Evolutionary conservation across 2,329 filamentous ascomycete genomes (phyloP), one percentile per base, ranked within the genome.

Genomic region (Botrytis fabae): DNA sequence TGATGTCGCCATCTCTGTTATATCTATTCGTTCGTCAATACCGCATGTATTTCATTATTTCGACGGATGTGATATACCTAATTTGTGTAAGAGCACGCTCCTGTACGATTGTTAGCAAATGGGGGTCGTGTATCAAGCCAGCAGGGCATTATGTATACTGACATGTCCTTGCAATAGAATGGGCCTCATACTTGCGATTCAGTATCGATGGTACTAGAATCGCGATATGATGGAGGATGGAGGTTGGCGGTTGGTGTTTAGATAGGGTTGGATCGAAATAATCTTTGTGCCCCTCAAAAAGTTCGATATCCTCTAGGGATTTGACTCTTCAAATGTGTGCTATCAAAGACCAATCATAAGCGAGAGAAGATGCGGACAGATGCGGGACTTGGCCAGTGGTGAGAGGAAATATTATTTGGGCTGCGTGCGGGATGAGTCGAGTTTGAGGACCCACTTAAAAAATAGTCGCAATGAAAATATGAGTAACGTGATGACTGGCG

Each of bases 81-180:
- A 98, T 95, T 85, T 98, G 94, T 82, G 94, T 97, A 85, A 97
- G 89, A 85, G 94, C 93, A 87, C 94, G 93, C 88, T 97, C 94
- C 89, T 91, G 78, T 42, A 4, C 42, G 46, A 38, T 61, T 70
- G 42, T 70, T 70, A 71, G 69, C 44, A 71, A 51, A 65, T 65
- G 42, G 69, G 70, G 70, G 62, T 54, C 60, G 77, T 40, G 35
- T 59, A 54, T 28, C 32, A 35, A 59, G n/a, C 46, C n/a, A 59
- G 22, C 40, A 18, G 14, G 60, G 63, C 12, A 44, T 40, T 12
- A 44, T 38, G n/a, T 62, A n/a, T 57, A 84, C 87, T 80, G 84
- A 91, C 91, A 90, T 99, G 96, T 85, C 96, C 96, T 83, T 94
- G 92, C 81, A 99, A 89, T 80, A 99, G 88, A 84, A 98, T 97